These are phyloP conservation scores for Pseudoscleropodium purum DNA, from an alignment of 225 moss, liverwort and hornwort species.

Conservation along the genomic window DNA sequence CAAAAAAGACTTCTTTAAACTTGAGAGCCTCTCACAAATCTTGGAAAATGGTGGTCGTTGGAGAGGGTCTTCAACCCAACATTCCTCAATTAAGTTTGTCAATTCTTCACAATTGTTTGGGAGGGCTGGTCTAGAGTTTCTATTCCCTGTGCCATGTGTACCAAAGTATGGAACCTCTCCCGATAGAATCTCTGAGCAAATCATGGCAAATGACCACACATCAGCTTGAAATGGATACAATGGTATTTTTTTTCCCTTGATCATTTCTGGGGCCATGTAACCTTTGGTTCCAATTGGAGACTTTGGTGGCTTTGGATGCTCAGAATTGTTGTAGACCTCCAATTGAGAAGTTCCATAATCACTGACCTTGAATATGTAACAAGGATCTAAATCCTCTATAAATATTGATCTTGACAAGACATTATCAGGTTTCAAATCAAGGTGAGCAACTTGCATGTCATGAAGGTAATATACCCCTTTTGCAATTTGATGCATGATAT, in stretches of 20 bases:
- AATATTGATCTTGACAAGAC: not conserved
- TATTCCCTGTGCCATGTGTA: accelerated
- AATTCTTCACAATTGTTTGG: not conserved
- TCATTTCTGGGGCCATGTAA: not conserved
- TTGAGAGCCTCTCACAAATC: not conserved
- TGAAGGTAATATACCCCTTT: not conserved
- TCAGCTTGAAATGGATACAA: not conserved
- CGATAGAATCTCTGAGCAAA: not conserved
- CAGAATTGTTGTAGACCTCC: not conserved
- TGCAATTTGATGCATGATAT: not conserved
- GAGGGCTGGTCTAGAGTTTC: not conserved
- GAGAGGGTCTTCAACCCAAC: not conserved
- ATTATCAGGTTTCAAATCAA: not conserved
- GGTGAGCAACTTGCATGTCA: not conserved
- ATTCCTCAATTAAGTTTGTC: not conserved
- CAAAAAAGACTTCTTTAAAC: not conserved
- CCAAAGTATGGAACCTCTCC: not conserved
- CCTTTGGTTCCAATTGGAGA: not conserved
- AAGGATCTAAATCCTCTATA: no score
- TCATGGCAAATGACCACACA: not conserved
- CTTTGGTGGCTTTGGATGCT: not conserved
- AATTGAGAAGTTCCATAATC: not conserved
- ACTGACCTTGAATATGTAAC: not conserved
- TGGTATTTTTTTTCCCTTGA: not conserved
- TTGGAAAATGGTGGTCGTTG: not conserved